Base-by-base conservation (phyloP, 768 basidiomycete species). In the Boletus sp. region DNA sequence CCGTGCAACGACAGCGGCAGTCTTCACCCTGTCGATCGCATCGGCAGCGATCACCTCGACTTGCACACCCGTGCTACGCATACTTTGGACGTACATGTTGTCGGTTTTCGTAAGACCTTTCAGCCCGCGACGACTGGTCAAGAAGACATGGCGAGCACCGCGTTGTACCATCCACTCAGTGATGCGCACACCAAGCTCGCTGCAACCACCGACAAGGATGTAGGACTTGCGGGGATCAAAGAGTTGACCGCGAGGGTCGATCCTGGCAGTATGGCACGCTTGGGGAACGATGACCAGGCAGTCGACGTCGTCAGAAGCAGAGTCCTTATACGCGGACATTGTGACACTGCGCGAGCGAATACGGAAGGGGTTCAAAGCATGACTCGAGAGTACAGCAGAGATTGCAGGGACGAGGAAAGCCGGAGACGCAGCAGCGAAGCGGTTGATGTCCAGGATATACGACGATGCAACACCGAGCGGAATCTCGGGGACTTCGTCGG, bases 121-220 rank as follows among this genome's bases (percentile, higher is more conserved):
- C 8, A 35, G 50, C 29, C 62, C 62, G 9, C 62, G 62, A 55
- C 62, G 62, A 50, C 62, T 63, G 14, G 72, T 69, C 39, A 72
- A 35, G 53, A 73, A 63, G 25, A 72, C 55, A 25, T 68, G 66
- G 23, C 69, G 66, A 37, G 72, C 71, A 37, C 70, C 70, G 8
- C 55, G 72, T 17, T 58, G 54, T 5, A 54, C 64, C 71, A 72
- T 73, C 71, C 71, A 72, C 27, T 69, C 60, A 5, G 71, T 61
- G 15, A 73, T 61, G 29, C 62, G 62, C 11, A 63, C 62, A n/a
- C 62, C 62, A 11, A 63, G 63, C 11, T 63, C 62, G 13, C 62
- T 63, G 27, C 62, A 61, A 13, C 62, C 62, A 15, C 62, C 62
- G 4, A 63, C 45, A 4, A 63, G 62, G 3, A 63, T 48, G 44